These are phyloP conservation scores for Cryphonectria naterciae DNA, from an alignment of 2,329 filamentous ascomycete genomes.

Conservation along the genomic window DNA sequence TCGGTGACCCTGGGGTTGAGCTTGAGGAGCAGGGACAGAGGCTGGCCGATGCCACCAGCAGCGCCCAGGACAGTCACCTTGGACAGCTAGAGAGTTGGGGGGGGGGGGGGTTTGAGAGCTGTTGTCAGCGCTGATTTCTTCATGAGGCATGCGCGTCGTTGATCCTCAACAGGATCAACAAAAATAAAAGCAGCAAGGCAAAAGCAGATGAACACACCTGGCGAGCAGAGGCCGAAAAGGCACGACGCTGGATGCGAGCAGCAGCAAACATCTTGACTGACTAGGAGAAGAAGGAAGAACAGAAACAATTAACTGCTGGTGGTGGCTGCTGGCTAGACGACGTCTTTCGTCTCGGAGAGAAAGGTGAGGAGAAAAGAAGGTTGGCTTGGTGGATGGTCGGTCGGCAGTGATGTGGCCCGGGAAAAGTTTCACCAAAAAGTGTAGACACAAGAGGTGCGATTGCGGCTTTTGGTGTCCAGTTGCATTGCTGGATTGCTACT, in stretches of 20 bases:
- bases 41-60: conserved; percentile 97
- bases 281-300: conserved; percentile 15
- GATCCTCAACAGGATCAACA: neutral
- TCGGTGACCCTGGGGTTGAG: conserved; percentile 93
- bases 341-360: neutral
- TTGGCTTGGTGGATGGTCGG: neutral
- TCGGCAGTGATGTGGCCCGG: neutral
- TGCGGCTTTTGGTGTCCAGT: conserved; percentile 15
- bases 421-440: conserved; percentile 3
- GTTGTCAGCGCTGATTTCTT: neutral
- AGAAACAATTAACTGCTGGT: neutral
- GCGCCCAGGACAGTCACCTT: conserved; percentile 98
- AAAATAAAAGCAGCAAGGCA: conserved; percentile 13
- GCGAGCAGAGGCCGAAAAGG: conserved; percentile 79
- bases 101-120: conserved; percentile 14
- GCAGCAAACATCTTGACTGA: conserved; percentile 72
- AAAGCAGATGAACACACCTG: conserved; percentile 55
- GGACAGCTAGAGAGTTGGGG: conserved; percentile 80
- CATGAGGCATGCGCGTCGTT: neutral
- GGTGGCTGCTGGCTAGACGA: conserved; percentile 2
- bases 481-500: conserved; percentile 6
- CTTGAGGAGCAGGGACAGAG: conserved; percentile 97
- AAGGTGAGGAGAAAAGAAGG: neutral
- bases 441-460: neutral
- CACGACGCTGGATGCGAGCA: conserved; percentile 72